Base-by-base conservation (phyloP, 2,329 filamentous ascomycete genomes). In the Ceratocystis colombiana region DNA sequence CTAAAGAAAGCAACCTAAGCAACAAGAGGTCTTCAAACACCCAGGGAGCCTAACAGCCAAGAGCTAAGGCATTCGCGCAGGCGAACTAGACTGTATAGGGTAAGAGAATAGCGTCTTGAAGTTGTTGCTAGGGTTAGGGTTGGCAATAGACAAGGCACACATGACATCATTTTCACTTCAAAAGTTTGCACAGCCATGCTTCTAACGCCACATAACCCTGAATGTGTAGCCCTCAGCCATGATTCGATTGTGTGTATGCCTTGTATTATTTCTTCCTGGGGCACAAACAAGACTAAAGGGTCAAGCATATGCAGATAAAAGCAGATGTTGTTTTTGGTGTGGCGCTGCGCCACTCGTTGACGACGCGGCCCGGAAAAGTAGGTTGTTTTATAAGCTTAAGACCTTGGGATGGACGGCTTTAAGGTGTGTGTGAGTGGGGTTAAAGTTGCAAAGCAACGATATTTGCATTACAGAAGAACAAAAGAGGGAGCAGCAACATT, bases 171-270 rank as follows among this genome's bases (percentile, higher is more conserved):
- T 5, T 10, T 25, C 48, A 28, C 10, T 10, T 15, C 1, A 12
- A 12, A 53, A 41, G 37, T 28, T 15, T 53, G 48, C 48, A 53
- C 48, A 53, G 48, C 48, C 48, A 53, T 53, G 17, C 22, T 53
- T 12, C 22, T 20, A 25, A 53, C 8, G 3, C 12, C 48, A 22
- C 8, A 53, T 2, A 53, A 53, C 48, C 48, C 25, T 53, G 48
- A 28, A 41, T 5, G 37, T n/a, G 46, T 25, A 28, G 22, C 22
- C 7, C 48, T 12, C 48, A 8, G 7, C 22, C 48, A 53, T 25
- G 48, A 41, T 41, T 41, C 37, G 10, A 41, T 15, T 12, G 37
- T 41, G 37, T 41, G 48, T 15, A 25, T 53, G 48, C 20, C 48
- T 53, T 53, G 22, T 53, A 1, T 7, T 28, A 5, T 41, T 41